A percentile compares a stretch with the other conserved stretches of the same genome.
phyloP scores from a whole-genome alignment of 2,329 filamentous ascomycete species.

The Hypoxylon sp. region DNA sequence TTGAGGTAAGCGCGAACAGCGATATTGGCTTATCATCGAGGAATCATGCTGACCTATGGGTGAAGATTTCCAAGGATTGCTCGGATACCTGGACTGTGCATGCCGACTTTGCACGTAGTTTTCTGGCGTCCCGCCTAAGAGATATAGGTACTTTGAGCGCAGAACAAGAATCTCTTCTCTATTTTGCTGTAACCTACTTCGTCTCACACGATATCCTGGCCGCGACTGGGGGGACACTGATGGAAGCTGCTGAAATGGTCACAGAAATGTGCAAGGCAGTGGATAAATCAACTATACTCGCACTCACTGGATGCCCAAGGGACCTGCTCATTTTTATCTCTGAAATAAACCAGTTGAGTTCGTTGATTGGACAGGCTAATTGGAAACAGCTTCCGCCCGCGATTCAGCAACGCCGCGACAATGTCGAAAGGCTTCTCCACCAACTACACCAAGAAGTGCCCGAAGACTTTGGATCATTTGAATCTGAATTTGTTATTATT shows the following conservation, averaged over 20 bases:
- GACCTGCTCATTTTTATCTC: conserved; percentile 42
- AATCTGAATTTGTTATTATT: conserved; percentile 41
- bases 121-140: conserved; percentile 34
- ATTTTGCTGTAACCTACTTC: conserved; percentile 50
- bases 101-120: conserved; percentile 47
- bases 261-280: conserved; percentile 36
- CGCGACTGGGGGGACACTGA: conserved; percentile 36
- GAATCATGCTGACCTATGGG: conserved; percentile 16
- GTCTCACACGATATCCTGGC: conserved; percentile 45
- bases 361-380: conserved; percentile 8
- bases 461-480: conserved; percentile 28
- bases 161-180: conserved; percentile 44
- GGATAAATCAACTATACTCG: conserved; percentile 35
- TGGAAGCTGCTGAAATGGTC: conserved; percentile 29
- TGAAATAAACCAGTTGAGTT: conserved; percentile 42
- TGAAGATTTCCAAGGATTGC: conserved; percentile 49
- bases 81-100: conserved; percentile 51
- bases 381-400: conserved; percentile 6
- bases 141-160: conserved; percentile 28
- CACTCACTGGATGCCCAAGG: conserved; percentile 41
- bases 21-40: not conserved
- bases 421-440: conserved; percentile 39
- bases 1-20: conserved; percentile 43
- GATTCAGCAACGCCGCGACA: conserved; percentile 38
- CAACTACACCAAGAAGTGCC: conserved; percentile 37